A percentile compares a stretch with the other conserved stretches of the same genome.
Evolutionary conservation across 176 grass and related monocot genomes (phyloP).

Genomic region (Musa beccarii): DNA sequence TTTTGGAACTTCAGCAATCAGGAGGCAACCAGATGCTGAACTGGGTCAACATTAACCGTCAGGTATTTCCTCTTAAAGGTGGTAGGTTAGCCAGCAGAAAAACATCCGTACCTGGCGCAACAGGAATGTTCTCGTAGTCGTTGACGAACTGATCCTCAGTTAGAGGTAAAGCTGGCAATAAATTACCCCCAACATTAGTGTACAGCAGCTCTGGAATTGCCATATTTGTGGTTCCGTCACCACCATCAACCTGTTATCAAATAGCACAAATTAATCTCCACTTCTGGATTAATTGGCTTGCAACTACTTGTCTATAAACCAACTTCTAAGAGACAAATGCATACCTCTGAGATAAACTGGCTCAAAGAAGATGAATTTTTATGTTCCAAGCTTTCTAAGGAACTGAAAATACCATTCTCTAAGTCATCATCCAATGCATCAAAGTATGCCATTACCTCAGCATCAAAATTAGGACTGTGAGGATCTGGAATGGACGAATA

Average conservation of each 20-base stretch:
- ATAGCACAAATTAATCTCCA: constrained; percentile 31
- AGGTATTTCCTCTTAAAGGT: not conserved
- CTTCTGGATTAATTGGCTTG: constrained; percentile 21
- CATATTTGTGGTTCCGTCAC: constrained; percentile 31
- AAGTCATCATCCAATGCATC: constrained; percentile 65
- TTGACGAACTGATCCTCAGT: constrained; percentile 50
- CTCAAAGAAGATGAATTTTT: constrained; percentile 21
- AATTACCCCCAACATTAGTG: constrained; percentile 50
- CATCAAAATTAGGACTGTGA: constrained; percentile 41
- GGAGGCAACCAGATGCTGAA: constrained; percentile 13
- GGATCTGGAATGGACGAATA: constrained; percentile 30
- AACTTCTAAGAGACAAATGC: not conserved
- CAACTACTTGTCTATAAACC: constrained; percentile 9
- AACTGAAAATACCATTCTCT: constrained; percentile 35
- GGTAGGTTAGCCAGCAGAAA: not conserved
- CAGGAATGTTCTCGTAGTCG: constrained; percentile 27
- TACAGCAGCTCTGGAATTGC: constrained; percentile 44
- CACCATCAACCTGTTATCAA: constrained; percentile 76
- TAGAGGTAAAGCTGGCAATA: constrained; percentile 40
- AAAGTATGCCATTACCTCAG: constrained; percentile 50
- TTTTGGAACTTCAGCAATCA: not conserved
- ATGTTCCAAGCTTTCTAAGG: constrained; percentile 20
- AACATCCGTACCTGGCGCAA: constrained; percentile 51
- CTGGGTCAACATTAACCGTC: too few species aligned
- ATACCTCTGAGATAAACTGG: constrained; percentile 42